A percentile compares a stretch with the other conserved stretches of the same genome.
Conservation (phyloP, 148 eudicot genomes). For the Arctostaphylos glauca region DNA sequence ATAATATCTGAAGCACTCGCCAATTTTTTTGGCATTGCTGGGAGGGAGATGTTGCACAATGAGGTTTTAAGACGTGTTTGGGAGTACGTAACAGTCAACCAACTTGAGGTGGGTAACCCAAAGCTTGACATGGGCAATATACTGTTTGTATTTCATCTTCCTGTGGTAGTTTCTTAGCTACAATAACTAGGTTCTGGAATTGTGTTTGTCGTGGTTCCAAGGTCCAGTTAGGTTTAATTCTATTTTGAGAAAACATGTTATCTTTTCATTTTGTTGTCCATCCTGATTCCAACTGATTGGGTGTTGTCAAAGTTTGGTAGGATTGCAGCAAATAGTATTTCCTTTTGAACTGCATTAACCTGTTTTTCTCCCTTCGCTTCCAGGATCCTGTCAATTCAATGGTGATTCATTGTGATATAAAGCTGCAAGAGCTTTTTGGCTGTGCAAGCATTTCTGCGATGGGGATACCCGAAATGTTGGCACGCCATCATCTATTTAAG, state of each 20-base stretch:
- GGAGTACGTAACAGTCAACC: slow-evolving; percentile 58
- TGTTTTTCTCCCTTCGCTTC: not conserved
- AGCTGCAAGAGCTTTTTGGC: slow-evolving; percentile 74
- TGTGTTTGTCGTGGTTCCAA: not conserved
- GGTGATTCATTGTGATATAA: slow-evolving; percentile 56
- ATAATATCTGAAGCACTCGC: slow-evolving; percentile 63
- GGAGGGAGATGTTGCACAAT: slow-evolving; percentile 52
- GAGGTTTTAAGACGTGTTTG: slow-evolving; percentile 45
- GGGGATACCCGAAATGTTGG: slow-evolving; percentile 60
- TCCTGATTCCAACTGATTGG: not conserved
- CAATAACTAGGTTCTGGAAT: slow-evolving; percentile 6
- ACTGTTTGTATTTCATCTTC: slow-evolving; percentile 2
- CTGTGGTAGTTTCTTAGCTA: not conserved
- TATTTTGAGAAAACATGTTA: not conserved
- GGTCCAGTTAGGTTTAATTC: not conserved
- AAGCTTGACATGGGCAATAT: slow-evolving; percentile 20
- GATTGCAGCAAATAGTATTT: not conserved
- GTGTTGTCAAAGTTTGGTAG: not conserved
- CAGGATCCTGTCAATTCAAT: slow-evolving; percentile 68
- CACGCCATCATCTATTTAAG: slow-evolving; percentile 65
- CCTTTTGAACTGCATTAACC: not conserved
- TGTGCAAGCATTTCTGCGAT: slow-evolving; percentile 60
- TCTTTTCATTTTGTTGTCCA: not conserved
- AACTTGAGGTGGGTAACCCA: slow-evolving; percentile 45
- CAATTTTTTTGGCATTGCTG: slow-evolving; percentile 47